phyloP scores from a whole-genome alignment of 2,329 filamentous ascomycete genomes.

The Penicillium rolfsii region DNA sequence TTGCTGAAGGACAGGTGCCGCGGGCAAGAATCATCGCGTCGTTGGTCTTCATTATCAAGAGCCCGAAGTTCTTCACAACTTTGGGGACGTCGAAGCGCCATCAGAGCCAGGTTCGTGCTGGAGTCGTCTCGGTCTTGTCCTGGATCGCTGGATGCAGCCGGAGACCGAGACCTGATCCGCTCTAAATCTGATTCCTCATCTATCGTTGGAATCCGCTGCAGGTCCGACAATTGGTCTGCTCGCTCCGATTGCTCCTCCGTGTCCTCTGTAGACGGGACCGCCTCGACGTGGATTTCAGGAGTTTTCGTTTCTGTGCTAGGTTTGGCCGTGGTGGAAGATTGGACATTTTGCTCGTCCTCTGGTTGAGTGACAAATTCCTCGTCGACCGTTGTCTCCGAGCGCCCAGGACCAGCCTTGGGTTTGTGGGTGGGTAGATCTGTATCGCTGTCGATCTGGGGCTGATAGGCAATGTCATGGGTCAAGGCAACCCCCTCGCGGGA shows the following conservation, averaged over 20 bases:
- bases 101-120: constrained; percentile 30
- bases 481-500: constrained; percentile 41
- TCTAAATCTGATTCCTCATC: constrained; percentile 37
- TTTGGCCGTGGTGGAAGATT: constrained; percentile 13
- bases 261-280: constrained; percentile 27
- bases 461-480: constrained; percentile 34
- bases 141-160: constrained; percentile 34
- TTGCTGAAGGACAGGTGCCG: constrained; percentile 53
- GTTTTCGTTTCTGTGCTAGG: constrained; percentile 25
- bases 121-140: constrained; percentile 29
- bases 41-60: constrained; percentile 22
- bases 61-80: constrained; percentile 38
- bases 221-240: constrained; percentile 15
- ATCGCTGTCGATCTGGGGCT: constrained; percentile 36
- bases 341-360: constrained; percentile 20
- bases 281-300: constrained; percentile 41
- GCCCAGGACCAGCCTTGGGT: constrained; percentile 20
- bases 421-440: constrained; percentile 25
- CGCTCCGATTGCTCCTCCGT: constrained; percentile 24
- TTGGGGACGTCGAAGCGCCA: constrained; percentile 43
- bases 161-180: constrained; percentile 35
- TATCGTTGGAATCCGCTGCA: constrained; percentile 22
- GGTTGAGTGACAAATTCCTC: constrained; percentile 24
- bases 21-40: constrained; percentile 39
- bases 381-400: constrained; percentile 23